Evolutionary conservation across 1,284 basidiomycete genomes (phyloP).

Genomic region (Malassezia equina): DNA sequence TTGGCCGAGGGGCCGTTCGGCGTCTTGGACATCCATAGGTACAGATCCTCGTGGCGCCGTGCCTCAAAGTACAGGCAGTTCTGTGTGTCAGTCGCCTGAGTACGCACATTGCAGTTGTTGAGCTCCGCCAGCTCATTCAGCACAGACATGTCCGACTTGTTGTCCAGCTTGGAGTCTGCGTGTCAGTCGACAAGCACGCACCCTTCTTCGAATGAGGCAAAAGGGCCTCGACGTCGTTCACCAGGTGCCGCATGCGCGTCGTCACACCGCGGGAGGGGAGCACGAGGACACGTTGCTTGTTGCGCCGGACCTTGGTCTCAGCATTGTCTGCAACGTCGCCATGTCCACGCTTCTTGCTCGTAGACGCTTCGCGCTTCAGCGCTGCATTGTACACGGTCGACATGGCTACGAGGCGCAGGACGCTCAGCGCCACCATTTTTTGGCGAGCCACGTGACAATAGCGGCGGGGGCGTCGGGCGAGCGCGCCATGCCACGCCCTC

Average conservation of each 20-base stretch:
- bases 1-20: constrained; percentile 96
- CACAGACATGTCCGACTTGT: constrained; percentile 84
- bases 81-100: background rate
- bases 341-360: constrained; percentile 8
- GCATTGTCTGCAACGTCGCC: constrained; percentile 8
- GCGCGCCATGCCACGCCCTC: too few relatives aligned
- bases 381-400: constrained; percentile 16
- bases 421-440: constrained; percentile 1
- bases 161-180: constrained; percentile 66
- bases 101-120: constrained; percentile 72
- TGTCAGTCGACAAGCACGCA: background rate
- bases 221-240: constrained; percentile 82
- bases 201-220: constrained; percentile 88
- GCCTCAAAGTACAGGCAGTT: constrained; percentile 97
- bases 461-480: too few relatives aligned
- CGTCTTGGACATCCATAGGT: constrained; percentile 91
- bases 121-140: constrained; percentile 95
- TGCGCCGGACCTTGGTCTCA: constrained; percentile 25
- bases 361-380: constrained; percentile 5
- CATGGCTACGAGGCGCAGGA: constrained; percentile 1
- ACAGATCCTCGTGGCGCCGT: constrained; percentile 76
- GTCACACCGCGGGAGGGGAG: constrained; percentile 90
- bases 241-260: constrained; percentile 90
- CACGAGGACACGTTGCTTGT: constrained; percentile 65
- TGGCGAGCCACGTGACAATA: constrained; percentile 13